Evolutionary conservation across 2,329 filamentous ascomycete species (phyloP).

Genomic region (Coleophoma cylindrospora): DNA sequence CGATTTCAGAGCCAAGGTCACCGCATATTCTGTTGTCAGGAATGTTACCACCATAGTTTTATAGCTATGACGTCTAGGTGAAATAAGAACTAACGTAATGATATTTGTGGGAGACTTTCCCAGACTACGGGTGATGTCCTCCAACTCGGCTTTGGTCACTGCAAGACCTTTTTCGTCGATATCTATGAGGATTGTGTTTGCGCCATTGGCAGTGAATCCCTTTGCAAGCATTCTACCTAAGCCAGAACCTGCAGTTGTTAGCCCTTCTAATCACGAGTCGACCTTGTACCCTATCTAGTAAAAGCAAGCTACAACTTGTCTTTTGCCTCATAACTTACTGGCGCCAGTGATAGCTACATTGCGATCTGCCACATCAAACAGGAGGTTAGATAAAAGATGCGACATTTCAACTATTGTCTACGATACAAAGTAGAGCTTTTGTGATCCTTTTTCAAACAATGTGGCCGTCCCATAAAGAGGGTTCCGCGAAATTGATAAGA

Average conservation of each 20-base stretch:
- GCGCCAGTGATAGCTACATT: not conserved
- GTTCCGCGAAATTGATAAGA: no score
- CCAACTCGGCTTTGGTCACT: constrained; percentile 3
- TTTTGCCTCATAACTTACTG: not conserved
- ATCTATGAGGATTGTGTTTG: constrained; percentile 11
- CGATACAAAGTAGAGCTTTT: no score
- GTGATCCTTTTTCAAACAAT: no score
- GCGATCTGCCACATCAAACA: not conserved
- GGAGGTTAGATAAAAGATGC: not conserved
- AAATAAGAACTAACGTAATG: not conserved
- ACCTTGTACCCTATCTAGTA: not conserved
- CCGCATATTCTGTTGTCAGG: no score
- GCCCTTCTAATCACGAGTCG: not conserved
- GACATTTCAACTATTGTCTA: not conserved
- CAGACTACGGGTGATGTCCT: not conserved
- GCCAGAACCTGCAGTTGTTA: constrained; percentile 4
- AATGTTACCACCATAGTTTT: no score
- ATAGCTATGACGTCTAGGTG: not conserved
- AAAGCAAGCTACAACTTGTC: not conserved
- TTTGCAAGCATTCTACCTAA: constrained; percentile 16
- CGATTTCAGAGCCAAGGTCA: not conserved
- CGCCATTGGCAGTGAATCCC: constrained; percentile 13
- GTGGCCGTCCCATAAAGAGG: no score
- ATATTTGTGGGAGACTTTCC: not conserved
- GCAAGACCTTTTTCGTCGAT: constrained; percentile 9